phyloP scores from a whole-genome alignment of 176 grass and related monocot species.

The Avena sativa region DNA sequence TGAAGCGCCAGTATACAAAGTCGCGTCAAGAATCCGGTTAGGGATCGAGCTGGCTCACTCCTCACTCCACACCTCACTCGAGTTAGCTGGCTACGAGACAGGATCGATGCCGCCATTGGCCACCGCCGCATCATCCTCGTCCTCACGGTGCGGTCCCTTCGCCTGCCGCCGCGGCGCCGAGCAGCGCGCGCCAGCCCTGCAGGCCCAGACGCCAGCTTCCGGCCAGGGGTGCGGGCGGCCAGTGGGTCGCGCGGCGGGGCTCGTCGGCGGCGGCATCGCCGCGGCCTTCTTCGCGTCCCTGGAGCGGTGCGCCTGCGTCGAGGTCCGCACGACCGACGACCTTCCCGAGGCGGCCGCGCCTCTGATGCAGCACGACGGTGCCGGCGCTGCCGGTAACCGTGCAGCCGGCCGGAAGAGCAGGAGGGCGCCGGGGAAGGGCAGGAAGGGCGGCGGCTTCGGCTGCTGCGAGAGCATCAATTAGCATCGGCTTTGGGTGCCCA shows the following conservation, averaged over 20 bases:
- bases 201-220: neutral
- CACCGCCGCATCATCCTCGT: neutral
- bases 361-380: neutral
- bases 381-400: neutral
- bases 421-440: slow-evolving; percentile 1
- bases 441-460: neutral
- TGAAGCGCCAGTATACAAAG: too few relatives aligned
- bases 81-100: neutral
- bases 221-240: slow-evolving; percentile 34
- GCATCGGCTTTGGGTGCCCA: neutral
- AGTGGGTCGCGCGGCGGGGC: slow-evolving; percentile 42
- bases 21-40: neutral
- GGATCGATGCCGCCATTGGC: neutral
- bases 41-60: neutral
- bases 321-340: slow-evolving; percentile 23
- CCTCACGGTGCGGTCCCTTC: slow-evolving; percentile 48
- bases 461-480: slow-evolving; percentile 12
- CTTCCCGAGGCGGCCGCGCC: neutral
- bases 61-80: neutral
- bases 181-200: slow-evolving; percentile 17
- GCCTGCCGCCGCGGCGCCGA: slow-evolving; percentile 17
- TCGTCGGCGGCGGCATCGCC: slow-evolving; percentile 40
- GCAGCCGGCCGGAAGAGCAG: neutral
- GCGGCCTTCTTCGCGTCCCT: slow-evolving; percentile 47
- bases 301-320: slow-evolving; percentile 40